Evolutionary conservation across 768 basidiomycete species (phyloP).

Genomic region (Leccinum broughii): DNA sequence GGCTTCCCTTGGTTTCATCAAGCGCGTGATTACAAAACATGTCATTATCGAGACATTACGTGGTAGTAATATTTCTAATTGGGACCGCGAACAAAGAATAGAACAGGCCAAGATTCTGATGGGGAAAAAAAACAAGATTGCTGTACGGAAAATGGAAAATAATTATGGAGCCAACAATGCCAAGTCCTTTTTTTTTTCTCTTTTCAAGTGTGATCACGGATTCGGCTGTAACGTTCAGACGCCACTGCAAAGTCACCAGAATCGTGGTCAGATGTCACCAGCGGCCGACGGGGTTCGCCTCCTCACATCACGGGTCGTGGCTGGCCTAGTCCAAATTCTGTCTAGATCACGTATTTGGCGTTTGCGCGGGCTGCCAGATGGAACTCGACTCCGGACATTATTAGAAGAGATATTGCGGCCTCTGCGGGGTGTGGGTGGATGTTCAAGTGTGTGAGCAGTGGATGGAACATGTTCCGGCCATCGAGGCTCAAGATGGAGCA

Average conservation of each 20-base stretch:
- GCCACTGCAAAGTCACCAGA: conserved; percentile 9
- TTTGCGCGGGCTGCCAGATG: conserved; percentile 23
- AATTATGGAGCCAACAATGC: conserved; percentile 6
- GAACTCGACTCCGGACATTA: conserved; percentile 14
- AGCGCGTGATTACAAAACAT: conserved; percentile 12
- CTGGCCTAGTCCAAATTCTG: conserved; percentile 25
- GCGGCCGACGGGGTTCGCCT: conserved; percentile 35
- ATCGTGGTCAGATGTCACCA: conserved; percentile 28
- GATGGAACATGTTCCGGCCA: conserved; percentile 9
- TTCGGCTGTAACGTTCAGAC: conserved; percentile 3
- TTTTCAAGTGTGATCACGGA: conserved; percentile 9
- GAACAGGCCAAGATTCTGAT: conserved; percentile 16
- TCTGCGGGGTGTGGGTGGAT: conserved; percentile 2
- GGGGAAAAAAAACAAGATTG: conserved; percentile 9
- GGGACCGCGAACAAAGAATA: conserved; percentile 7
- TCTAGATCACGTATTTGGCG: conserved; percentile 22
- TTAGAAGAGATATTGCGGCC: conserved; percentile 15
- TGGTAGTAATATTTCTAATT: neutral
- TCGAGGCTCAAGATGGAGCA: conserved; percentile 6
- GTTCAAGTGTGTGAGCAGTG: conserved; percentile 5
- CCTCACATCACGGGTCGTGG: conserved; percentile 27
- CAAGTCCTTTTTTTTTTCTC: neutral
- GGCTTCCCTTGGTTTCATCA: neutral
- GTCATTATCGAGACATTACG: conserved; percentile 10
- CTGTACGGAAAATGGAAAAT: conserved; percentile 7